Conservation (phyloP, 176 grass and related monocot genomes). For the Ananas comosus region DNA sequence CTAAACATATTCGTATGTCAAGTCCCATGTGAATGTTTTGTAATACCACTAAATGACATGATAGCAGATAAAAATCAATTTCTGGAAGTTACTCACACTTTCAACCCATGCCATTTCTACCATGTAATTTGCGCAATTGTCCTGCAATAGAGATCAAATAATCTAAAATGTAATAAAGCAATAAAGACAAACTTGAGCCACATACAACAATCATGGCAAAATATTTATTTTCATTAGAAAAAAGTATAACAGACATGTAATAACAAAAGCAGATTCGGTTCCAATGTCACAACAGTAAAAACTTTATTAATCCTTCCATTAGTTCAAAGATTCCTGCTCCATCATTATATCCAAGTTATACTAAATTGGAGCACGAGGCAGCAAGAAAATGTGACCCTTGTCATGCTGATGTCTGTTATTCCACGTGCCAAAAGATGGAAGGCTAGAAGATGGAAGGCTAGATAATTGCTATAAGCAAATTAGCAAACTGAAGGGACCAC, state of each 20-base stretch:
- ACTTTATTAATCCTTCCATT: not conserved
- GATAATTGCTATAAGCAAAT: not conserved
- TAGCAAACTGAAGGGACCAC: not conserved
- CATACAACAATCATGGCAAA: constrained; percentile 5
- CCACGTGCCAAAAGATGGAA: too few species aligned
- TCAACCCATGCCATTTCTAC: constrained; percentile 94
- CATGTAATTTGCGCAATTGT: constrained; percentile 68
- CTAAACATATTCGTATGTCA: not conserved
- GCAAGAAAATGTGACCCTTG: not conserved
- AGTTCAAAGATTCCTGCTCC: not conserved
- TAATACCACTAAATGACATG: not conserved
- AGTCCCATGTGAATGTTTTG: not conserved
- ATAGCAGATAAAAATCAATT: constrained; percentile 1
- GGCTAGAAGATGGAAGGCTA: too few species aligned
- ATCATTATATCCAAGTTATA: not conserved
- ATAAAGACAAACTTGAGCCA: constrained; percentile 8
- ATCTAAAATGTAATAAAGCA: not conserved
- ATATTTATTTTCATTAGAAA: not conserved
- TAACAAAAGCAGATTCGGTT: not conserved
- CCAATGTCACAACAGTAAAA: not conserved
- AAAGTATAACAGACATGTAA: not conserved
- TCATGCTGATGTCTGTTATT: not conserved
- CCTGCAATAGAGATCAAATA: constrained; percentile 20
- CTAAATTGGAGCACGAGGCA: not conserved
- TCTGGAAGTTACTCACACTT: constrained; percentile 53